Percentiles rank a stretch among this genome's conserved stretches.
phyloP scores from a whole-genome alignment of 495 filamentous ascomycete species.

The Cairneyella variabilis region DNA sequence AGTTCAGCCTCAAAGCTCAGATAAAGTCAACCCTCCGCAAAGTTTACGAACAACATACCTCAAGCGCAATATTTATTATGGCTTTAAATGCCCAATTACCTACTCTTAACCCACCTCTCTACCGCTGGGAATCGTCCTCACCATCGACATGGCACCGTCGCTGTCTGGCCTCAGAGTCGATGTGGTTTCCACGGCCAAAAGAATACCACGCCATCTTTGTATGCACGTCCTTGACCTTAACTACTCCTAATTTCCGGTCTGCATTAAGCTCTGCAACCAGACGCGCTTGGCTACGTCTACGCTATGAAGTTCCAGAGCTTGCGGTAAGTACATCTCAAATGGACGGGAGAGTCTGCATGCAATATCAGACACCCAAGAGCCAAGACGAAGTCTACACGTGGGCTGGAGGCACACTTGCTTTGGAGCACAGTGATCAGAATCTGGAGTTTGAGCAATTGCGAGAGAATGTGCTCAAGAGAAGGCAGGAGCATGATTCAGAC shows the following conservation, averaged over 20 bases:
- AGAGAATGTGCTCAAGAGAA: not conserved
- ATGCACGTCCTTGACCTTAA: not conserved
- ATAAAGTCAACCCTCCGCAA: too few relatives aligned
- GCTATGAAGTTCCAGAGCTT: constrained; percentile 13
- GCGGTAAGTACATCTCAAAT: not conserved
- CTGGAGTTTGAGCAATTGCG: not conserved
- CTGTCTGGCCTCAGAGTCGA: not conserved
- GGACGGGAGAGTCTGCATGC: constrained; percentile 4
- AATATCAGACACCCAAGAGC: not conserved
- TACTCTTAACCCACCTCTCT: not conserved
- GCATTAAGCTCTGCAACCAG: not conserved
- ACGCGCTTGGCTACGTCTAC: constrained; percentile 1
- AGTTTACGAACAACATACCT: too few relatives aligned
- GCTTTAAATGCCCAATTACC: not conserved
- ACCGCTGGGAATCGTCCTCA: not conserved
- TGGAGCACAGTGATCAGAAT: not conserved
- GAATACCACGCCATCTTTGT: constrained; percentile 7
- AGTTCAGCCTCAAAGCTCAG: too few relatives aligned
- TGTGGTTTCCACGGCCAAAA: constrained; percentile 10
- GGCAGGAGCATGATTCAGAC: not conserved
- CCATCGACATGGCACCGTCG: constrained; percentile 1
- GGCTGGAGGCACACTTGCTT: not conserved
- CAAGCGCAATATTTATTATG: not conserved
- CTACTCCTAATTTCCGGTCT: not conserved
- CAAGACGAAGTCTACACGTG: not conserved